Base-by-base conservation (phyloP, 495 filamentous ascomycete genomes). In the Chaetomium cochliodes region DNA sequence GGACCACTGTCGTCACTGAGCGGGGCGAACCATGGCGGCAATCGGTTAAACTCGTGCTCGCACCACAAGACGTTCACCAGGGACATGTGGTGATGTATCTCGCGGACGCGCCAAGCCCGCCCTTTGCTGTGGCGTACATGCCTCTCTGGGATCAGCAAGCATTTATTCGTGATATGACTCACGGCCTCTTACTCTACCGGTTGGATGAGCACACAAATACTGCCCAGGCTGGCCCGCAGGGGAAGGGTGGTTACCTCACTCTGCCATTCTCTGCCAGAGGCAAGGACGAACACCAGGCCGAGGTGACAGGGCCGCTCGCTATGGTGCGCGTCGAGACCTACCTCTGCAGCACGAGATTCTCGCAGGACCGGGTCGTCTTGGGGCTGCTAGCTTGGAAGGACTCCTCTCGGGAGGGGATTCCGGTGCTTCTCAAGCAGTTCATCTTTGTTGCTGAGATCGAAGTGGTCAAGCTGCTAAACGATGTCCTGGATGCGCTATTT, bases 381-480 rank as follows among this genome's bases (percentile, higher is more conserved):
- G 88, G 90, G 23, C 79, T 99, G 25, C 71, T 97, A 20, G 90
- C 88, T 63, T 98, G 96, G 93, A 90, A 86, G 67, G 87, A 92
- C 20, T 84, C 88, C 37, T 79, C 87, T 2, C 80, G 85, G 46
- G 85, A 85, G 46, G 86, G 93, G 25, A 80, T 94, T 1, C 77
- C 90, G 1, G 81, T 86, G 22, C 81, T 96, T 7, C 76, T 99
- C 39, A 88, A 90, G 73, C 86, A 91, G 64, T 82, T 98, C 44
- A 86, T 90, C 11, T 99, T 98, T 70, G 94, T 99, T 12, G 88
- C 94, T 0, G 94, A 99, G 73, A 96, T 97, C 57, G 94, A 99
- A 77, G 90, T 98, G 28, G 94, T 98, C 63, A 99, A 97, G 76
- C 83, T 96, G 57, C 79, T 97, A 11, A 86, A 84, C 64, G 89